Evolutionary conservation across 2,329 filamentous ascomycete species (phyloP).

Genomic region (Exophiala spinifera): DNA sequence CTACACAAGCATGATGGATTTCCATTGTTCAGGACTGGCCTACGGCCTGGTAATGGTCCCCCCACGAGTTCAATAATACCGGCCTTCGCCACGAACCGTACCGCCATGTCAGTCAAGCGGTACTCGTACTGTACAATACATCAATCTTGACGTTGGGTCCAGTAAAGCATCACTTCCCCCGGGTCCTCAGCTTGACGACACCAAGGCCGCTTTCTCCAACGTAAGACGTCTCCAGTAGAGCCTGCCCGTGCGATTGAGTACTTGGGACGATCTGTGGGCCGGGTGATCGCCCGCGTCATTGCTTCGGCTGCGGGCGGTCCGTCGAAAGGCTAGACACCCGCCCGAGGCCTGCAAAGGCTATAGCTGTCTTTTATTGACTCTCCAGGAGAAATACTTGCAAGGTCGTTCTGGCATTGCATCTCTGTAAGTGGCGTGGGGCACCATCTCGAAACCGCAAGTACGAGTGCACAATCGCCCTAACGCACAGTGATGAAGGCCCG

Average conservation of each 20-base stretch:
- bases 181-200: not conserved
- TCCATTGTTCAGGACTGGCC: not conserved
- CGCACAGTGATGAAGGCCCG: constrained; percentile 3
- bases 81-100: constrained; percentile 1
- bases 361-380: constrained; percentile 11
- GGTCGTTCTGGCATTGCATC: constrained; percentile 4
- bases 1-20: constrained; percentile 1
- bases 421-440: constrained; percentile 16
- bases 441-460: not conserved
- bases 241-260: constrained; percentile 10
- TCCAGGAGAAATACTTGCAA: constrained; percentile 2
- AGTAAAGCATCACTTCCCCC: not conserved
- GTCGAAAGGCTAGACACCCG: constrained; percentile 20
- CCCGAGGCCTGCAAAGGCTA: constrained; percentile 9
- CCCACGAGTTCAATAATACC: constrained; percentile 19
- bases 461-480: constrained; percentile 6
- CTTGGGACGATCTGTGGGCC: constrained; percentile 13
- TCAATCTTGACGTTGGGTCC: not conserved
- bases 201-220: not conserved
- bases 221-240: not conserved
- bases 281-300: constrained; percentile 22
- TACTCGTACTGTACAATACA: constrained; percentile 22
- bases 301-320: constrained; percentile 19
- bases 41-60: constrained; percentile 2
- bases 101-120: constrained; percentile 3